Evolutionary conservation across 208 protist species (phyloP), one percentile per base, ranked within the genome.

Genomic region (Trypanosoma boissoni): DNA sequence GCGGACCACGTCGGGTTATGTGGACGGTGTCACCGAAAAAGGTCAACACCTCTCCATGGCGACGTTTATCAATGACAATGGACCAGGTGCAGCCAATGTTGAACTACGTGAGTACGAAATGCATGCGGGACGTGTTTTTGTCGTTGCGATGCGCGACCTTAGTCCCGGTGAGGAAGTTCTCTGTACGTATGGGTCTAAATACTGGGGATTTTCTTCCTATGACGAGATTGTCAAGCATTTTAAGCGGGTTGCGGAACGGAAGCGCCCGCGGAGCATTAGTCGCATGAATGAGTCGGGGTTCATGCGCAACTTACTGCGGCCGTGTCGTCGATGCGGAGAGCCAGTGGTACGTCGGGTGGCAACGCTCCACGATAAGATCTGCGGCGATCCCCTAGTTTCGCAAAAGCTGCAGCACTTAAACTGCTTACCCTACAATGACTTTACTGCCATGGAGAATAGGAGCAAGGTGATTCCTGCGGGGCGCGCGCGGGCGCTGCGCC

Each of bases 31-130:
- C 32, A 75, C 72, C 21, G 64, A 68, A 9, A 58, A 43, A 2
- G 76, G 76, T 16, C 69, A 91, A 52, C 74, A 92, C 50, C 76
- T 91, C n/a, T 92, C 81, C 3, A 64, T 89, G 14, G 88, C 88
- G 37, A 90, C 88, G 0, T 88, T 95, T 58, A 92, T 95, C 68
- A 95, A 95, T 48, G 88, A 95, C 67, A 67, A 74, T 62, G 88
- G 88, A 41, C 83, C 86, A 2, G 34, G 37, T 16, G 39, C 43
- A 12, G 85, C 81, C 8, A 95, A 95, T 49, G 80, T 76, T 46
- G 77, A 72, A 50, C 78, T 95, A 64, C 82, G 82, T 70, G 88
- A 95, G 64, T 95, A 91, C 65, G 66, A 80, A n/a, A 36, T 63
- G 24, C 72, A 77, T 42, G 68, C 83, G 0, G 85, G 85, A 2